Base-by-base conservation (phyloP, 176 grass and related monocot genomes). In the Aegilops tauschii region DNA sequence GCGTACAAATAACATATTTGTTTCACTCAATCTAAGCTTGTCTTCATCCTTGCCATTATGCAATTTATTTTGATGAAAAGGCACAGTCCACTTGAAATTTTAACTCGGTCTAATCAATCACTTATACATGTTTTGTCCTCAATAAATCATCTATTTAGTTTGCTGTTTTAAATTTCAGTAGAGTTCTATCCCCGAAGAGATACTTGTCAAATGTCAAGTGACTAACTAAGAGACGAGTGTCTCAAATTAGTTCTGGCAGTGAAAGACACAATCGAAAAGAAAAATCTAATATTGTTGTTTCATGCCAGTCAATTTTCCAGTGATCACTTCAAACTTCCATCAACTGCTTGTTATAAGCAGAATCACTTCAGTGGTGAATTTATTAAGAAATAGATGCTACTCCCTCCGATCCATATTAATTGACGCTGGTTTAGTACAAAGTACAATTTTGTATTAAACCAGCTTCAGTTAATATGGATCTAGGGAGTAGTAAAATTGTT, bases 311-410 rank as follows among this genome's bases (percentile, higher is more conserved):
- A 66, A 61, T 83, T 42, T 72, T 83, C 1, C 21, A 39, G 21
- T 58, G 32, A 32, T 50, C 52, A 42, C 14, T 62, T 72, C 79
- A 36, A 8, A 69, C 21, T 83, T 73, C 21, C 58, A 74, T 73
- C 30, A 73, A 29, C 45, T 59, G 44, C 28, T 81, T 84, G 44
- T 83, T 54, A 82, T 50, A 49, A 82, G 30, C 44, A 52, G 18
- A 54, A 17, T 68, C 29, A 69, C 1, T 82, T 12, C 27, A 82
- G 68, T 88, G 59, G 20, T 34, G 23, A 78, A 11, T 54, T 74
- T 91, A 83, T 92, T 64, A 59, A 73, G 40, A 62, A 83, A 66
- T 76, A 10, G 8, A 67, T 32, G 12, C 58, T n/a, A 71, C 42
- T 45, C 42, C 42, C 42, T 45, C 42, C 0, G 42, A 45, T 2